Conservation (phyloP, 1,139 yeast genomes). For the Yamadazyma diddensiae region DNA sequence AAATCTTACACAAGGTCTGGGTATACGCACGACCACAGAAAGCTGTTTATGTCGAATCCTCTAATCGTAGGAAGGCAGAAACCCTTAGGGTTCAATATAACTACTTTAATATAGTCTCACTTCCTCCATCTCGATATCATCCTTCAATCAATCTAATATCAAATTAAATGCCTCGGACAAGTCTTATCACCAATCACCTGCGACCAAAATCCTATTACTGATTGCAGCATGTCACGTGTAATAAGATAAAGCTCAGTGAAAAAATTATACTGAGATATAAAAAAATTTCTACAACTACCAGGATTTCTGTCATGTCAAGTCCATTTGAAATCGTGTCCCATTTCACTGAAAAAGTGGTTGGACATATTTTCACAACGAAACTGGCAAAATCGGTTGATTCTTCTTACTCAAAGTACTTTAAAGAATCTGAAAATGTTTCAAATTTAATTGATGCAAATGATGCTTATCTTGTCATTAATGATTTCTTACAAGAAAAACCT, state of each 20-base stretch:
- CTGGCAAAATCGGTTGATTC: constrained; percentile 47
- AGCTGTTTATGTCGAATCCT: too few species aligned
- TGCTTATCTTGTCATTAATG: constrained; percentile 46
- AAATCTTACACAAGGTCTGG: too few species aligned
- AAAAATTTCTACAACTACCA: neutral
- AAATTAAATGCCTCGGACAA: neutral
- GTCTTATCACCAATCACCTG: neutral
- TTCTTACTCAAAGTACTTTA: constrained; percentile 23
- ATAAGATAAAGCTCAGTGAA: constrained; percentile 9
- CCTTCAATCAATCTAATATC: neutral
- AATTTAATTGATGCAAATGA: constrained; percentile 49
- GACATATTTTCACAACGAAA: constrained; percentile 40
- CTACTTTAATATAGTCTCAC: neutral
- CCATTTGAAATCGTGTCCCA: constrained; percentile 17
- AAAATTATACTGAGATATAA: neutral
- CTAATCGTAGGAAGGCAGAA: too few species aligned
- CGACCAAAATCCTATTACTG: neutral
- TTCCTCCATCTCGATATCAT: neutral
- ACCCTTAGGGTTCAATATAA: too few species aligned
- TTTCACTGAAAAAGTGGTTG: constrained; percentile 21
- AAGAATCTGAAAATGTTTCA: constrained; percentile 17
- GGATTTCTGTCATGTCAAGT: constrained; percentile 4
- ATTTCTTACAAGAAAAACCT: constrained; percentile 18
- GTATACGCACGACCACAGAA: too few species aligned
- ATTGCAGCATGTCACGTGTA: constrained; percentile 15